Percentiles rank a stretch among this genome's conserved stretches.
Evolutionary conservation across 129 eudicot species (phyloP).

Genomic region (Heracleum sosnowskyi): DNA sequence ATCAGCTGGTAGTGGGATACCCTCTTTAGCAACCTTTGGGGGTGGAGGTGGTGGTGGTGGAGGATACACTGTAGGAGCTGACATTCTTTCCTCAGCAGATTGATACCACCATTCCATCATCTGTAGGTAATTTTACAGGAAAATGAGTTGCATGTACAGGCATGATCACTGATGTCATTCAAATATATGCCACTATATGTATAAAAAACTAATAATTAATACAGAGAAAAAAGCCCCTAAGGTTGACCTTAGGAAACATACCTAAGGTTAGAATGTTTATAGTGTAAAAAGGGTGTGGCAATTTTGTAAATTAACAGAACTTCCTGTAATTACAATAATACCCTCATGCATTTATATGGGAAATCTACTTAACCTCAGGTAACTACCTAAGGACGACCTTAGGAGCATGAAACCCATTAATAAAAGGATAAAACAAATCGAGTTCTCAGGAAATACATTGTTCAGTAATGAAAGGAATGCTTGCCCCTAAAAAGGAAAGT

Average conservation of each 20-base stretch:
- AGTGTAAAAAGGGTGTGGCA: too few species aligned
- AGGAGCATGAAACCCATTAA: too few species aligned
- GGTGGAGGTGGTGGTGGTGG: conserved; percentile 95
- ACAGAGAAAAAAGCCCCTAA: too few species aligned
- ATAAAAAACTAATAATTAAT: too few species aligned
- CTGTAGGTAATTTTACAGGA: conserved; percentile 25
- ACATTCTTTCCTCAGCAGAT: conserved; percentile 96
- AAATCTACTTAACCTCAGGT: too few species aligned
- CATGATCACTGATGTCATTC: neutral
- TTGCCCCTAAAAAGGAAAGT: neutral
- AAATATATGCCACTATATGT: neutral
- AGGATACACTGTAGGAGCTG: conserved; percentile 91
- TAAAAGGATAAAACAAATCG: neutral
- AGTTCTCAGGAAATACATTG: neutral
- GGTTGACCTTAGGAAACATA: too few species aligned
- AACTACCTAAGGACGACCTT: too few species aligned
- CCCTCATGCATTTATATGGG: too few species aligned
- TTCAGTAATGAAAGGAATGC: neutral
- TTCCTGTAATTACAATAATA: too few species aligned
- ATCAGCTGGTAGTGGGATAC: conserved; percentile 80
- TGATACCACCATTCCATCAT: conserved; percentile 99
- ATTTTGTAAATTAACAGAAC: too few species aligned
- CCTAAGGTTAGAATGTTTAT: too few species aligned
- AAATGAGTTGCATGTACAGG: neutral
- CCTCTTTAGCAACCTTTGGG: conserved; percentile 89